Evolutionary conservation across 169 alveolate species (phyloP), one percentile per base, ranked within the genome.

Genomic region (Condylostoma magnum): DNA sequence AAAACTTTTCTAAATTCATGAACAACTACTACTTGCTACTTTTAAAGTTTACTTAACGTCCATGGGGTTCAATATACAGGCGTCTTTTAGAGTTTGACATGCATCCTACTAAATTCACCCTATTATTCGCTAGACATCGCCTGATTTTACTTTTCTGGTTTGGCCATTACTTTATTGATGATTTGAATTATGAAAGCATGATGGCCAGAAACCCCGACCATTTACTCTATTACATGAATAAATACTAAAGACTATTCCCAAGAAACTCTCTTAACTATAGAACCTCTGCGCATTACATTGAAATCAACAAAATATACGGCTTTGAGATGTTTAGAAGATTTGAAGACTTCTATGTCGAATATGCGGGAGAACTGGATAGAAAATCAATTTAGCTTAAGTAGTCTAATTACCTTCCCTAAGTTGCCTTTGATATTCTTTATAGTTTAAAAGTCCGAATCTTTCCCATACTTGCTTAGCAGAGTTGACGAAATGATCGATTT

Each of bases 401-500:
- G n/a, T n/a, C n/a, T n/a, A n/a, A n/a, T n/a, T n/a, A n/a, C n/a
- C n/a, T n/a, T n/a, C n/a, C n/a, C n/a, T n/a, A n/a, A n/a, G n/a
- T n/a, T n/a, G n/a, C n/a, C n/a, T n/a, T n/a, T 63, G 73, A 15
- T 43, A 36, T 25, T 44, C 73, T 12, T 43, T 25, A 4, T 63
- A 63, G 10, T 22, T 33, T 0, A 50, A 25, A 15, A 67, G 34
- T 28, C 33, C 67, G 20, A 67, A 67, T 27, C 51, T 46, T 20
- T 28, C 38, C 76, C 76, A 84, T 1, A 80, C 83, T 12, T 51
- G 22, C 37, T 76, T 51, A 2, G 74, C 69, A 20, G 91, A 73
- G 18, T 57, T 58, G 15, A 82, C 88, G 38, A 93, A 78, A 15
- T 84, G 77, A 15, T 76, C 86, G 56, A 90, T 74, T 77, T 85